Base-by-base conservation (phyloP, 2,329 filamentous ascomycete genomes). In the Furcasterigmium sp. region DNA sequence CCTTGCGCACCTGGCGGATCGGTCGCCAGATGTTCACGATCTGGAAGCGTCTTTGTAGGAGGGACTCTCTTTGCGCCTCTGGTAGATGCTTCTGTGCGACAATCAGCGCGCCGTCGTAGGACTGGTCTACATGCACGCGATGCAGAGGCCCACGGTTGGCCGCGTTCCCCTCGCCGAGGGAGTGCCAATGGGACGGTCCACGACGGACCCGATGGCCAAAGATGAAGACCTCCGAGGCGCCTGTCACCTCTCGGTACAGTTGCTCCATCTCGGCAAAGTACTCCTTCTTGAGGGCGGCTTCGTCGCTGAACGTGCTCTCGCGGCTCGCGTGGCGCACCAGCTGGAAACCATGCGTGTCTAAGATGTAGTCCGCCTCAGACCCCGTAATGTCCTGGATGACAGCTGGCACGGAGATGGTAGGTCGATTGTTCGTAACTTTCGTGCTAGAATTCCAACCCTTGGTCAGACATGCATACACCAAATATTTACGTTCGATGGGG, bases 381-480 rank as follows among this genome's bases (percentile, higher is more conserved):
- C 81, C 80, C 26, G 75, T 61, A 11, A 65, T 73, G 0, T 85
- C 81, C 69, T 29, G 80, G 67, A 23, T 63, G 60, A 1, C 80
- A 73, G 45, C 67, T 63, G 1, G 73, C 68, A n/a, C 66, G 25
- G 77, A 70, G 14, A 82, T 73, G 53, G 85, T 77, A 1, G 82
- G 85, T 55, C 85, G 78, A 59, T 86, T 82, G 64, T 86, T 86
- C 43, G 85, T 61, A 32, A 84, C 63, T 9, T 85, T 67, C 15
- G 43, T 49, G 19, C 48, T 52, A 42, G 17, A 40, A n/a, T n/a
- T n/a, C n/a, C n/a, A 15, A 35, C 32, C 32, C 17, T 18, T 10
- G 19, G 18, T 21, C 14, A 20, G 36, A n/a, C n/a, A n/a, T n/a
- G n/a, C n/a, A n/a, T n/a, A n/a, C n/a, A n/a, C n/a, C n/a, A n/a